phyloP scores from a whole-genome alignment of 306 rosid genomes.

The Prunus armeniaca region DNA sequence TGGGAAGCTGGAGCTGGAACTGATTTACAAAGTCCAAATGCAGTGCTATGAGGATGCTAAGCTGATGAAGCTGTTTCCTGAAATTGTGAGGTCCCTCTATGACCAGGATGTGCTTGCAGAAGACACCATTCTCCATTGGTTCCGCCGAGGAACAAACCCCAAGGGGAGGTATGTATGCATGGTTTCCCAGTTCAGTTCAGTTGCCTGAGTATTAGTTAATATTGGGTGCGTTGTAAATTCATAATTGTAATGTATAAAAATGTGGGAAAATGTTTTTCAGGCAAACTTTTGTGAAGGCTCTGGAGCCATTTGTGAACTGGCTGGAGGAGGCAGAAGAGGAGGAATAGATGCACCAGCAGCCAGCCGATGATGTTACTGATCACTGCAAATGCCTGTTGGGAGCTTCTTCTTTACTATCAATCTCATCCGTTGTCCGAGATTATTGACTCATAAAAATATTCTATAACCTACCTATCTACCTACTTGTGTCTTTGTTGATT shows the following conservation, averaged over 20 bases:
- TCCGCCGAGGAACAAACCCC: constrained; percentile 83
- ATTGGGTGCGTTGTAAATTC: background rate
- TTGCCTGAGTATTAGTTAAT: no score
- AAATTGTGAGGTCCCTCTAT: constrained; percentile 85
- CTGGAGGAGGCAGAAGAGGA: constrained; percentile 99
- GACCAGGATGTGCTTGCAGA: constrained; percentile 97
- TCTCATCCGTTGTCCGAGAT: constrained; percentile 22
- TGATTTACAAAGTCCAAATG: constrained; percentile 97
- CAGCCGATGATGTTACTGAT: background rate
- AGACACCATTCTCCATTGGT: constrained; percentile 96
- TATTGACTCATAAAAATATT: constrained; percentile 21
- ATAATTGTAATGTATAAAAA: background rate
- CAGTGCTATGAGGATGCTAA: constrained; percentile 99
- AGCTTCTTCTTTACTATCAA: background rate
- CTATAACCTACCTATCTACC: background rate
- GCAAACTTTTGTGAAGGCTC: constrained; percentile 96
- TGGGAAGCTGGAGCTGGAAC: constrained; percentile 97
- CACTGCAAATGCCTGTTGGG: constrained; percentile 1
- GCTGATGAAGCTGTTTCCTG: constrained; percentile 96
- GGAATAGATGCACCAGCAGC: constrained; percentile 44
- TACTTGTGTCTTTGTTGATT: background rate
- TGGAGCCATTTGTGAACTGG: constrained; percentile 95
- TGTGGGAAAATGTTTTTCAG: constrained; percentile 31
- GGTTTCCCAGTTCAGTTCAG: no score
- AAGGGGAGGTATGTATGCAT: constrained; percentile 75